phyloP scores from a whole-genome alignment of 2,329 filamentous ascomycete species.

The Neopestalotiopsis sp. region DNA sequence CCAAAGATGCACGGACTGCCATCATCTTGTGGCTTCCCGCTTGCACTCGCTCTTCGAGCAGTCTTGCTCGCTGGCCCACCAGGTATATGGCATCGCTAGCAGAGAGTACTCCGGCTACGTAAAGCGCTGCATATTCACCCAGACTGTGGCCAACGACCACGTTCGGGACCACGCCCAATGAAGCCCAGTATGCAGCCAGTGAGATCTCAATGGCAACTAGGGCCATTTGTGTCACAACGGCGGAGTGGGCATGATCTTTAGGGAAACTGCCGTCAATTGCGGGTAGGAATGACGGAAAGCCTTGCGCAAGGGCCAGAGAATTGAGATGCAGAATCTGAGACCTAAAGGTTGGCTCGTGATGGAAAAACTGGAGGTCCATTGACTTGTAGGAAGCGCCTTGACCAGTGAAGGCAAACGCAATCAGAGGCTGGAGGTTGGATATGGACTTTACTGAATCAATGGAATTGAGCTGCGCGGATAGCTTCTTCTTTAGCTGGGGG shows the following conservation, averaged over 20 bases:
- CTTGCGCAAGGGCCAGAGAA: constrained; percentile 31
- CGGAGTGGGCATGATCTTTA: constrained; percentile 44
- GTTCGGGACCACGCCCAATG: constrained; percentile 43
- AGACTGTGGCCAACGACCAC: constrained; percentile 54
- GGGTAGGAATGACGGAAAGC: constrained; percentile 43
- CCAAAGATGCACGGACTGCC: constrained; percentile 50
- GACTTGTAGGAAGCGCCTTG: constrained; percentile 44
- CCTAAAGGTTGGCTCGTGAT: constrained; percentile 36
- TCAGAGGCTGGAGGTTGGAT: constrained; percentile 25
- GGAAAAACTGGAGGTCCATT: constrained; percentile 40
- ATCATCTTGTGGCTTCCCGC: constrained; percentile 65
- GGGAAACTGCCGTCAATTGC: constrained; percentile 47
- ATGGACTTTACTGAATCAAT: constrained; percentile 29
- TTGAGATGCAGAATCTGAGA: constrained; percentile 39
- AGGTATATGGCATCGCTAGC: constrained; percentile 63
- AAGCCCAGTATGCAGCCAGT: constrained; percentile 41
- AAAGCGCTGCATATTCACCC: constrained; percentile 65
- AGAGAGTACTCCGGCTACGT: constrained; percentile 63
- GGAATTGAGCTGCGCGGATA: constrained; percentile 18
- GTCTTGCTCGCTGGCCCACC: constrained; percentile 59
- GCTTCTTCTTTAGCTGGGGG: constrained; percentile 28
- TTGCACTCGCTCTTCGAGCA: constrained; percentile 59
- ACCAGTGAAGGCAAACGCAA: constrained; percentile 49
- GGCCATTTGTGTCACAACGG: constrained; percentile 39
- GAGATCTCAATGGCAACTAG: constrained; percentile 41